A percentile compares a stretch with the other conserved stretches of the same genome.
phyloP scores from a whole-genome alignment of 495 filamentous ascomycete species.

The Sabuloglossum arenarium region DNA sequence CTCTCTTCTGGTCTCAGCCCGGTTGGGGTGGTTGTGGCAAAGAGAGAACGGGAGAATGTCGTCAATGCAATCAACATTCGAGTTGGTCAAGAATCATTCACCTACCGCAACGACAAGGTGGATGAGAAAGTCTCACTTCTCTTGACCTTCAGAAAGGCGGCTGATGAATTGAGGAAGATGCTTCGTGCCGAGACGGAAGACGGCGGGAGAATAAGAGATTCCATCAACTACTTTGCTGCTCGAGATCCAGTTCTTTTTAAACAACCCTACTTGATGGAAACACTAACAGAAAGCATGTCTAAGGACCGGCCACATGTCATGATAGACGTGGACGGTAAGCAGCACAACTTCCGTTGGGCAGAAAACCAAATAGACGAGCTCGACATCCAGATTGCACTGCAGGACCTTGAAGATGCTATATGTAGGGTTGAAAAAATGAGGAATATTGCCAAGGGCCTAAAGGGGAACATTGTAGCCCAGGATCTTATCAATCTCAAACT shows the following conservation, averaged over 20 bases:
- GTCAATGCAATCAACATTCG: slow-evolving; percentile 79
- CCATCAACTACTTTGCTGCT: slow-evolving; percentile 58
- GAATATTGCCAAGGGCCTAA: slow-evolving; percentile 53
- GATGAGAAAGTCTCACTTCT: slow-evolving; percentile 66
- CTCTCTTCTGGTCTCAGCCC: slow-evolving; percentile 42
- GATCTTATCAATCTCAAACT: slow-evolving; percentile 78
- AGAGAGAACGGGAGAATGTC: slow-evolving; percentile 34
- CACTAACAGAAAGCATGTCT: slow-evolving; percentile 34
- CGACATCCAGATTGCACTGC: slow-evolving; percentile 85
- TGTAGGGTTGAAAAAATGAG: slow-evolving; percentile 62
- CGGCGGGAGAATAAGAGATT: slow-evolving; percentile 54
- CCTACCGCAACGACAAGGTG: slow-evolving; percentile 64
- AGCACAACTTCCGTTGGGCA: slow-evolving; percentile 87
- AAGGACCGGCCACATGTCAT: slow-evolving; percentile 50
- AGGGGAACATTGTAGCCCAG: slow-evolving; percentile 66
- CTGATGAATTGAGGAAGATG: slow-evolving; percentile 72
- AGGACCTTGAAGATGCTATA: slow-evolving; percentile 72
- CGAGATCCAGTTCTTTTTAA: slow-evolving; percentile 51
- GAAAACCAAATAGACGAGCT: slow-evolving; percentile 90
- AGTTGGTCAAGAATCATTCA: slow-evolving; percentile 78
- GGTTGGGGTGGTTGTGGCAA: slow-evolving; percentile 22
- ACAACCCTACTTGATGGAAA: slow-evolving; percentile 48
- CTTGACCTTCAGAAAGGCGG: slow-evolving; percentile 72
- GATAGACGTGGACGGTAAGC: slow-evolving; percentile 90
- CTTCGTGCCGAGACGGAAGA: slow-evolving; percentile 66